Evolutionary conservation across 2,329 filamentous ascomycete species (phyloP), one percentile per base, ranked within the genome.

Genomic region (Aspergillus ochraceus): DNA sequence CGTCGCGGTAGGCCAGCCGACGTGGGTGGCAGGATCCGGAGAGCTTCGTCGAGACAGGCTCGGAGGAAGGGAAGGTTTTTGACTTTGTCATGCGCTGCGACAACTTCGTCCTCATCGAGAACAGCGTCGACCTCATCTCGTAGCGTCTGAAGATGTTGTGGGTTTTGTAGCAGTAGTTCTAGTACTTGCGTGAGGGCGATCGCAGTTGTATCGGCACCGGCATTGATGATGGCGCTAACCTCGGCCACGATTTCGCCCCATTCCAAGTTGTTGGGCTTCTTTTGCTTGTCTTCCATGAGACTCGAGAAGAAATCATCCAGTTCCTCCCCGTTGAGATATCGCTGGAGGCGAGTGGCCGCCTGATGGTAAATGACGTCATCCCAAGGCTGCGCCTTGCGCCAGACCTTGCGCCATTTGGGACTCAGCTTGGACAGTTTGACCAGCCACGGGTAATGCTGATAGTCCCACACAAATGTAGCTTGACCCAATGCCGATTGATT

Each of bases 181-280:
- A 85, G 72, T 46, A 80, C 79, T 57, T 84, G 82, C 11, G 76
- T 78, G 66, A 86, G 75, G 5, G 83, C 77, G 54, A 83, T 81
- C 54, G 76, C 79, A 10, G 82, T 84, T 0, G 81, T 84, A 32
- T 77, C 80, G 1, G 73, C 76, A 1, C 82, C 82, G 0, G 82
- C 83, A 60, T 81, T 81, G 54, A 68, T 60, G 19, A 67, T 63
- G 9, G 64, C 62, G 9, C 55, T 54, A 9, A 84, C 71, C 64
- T 86, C 83, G 11, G 83, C 83, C 0, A 83, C 77, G 10, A 86
- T 81, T 68, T 87, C 84, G 26, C 83, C 83, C 77, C 78, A 83
- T 55, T 84, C 80, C 2, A 86, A 75, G 26, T 77, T 77, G 45
- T 79, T 72, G 0, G 74, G 70, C 5, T 70, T 64, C 0, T 77